Evolutionary conservation across 129 eudicot species (phyloP).

Genomic region (Pseudognaphalium luteoalbum): DNA sequence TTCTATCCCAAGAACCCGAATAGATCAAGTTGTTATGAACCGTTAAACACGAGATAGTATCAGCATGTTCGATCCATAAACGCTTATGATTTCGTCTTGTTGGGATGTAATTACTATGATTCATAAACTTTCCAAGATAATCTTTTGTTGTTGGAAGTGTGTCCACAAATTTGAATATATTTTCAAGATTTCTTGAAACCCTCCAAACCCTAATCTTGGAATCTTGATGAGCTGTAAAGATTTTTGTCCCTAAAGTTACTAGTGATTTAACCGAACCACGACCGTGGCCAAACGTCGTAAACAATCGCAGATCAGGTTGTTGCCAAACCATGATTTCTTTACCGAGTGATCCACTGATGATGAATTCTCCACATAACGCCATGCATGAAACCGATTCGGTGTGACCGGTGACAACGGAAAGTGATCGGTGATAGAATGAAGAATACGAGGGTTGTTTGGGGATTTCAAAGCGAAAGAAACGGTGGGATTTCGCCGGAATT

Average conservation of each 20-base stretch:
- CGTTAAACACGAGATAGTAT: constrained; percentile 73
- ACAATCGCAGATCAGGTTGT: constrained; percentile 70
- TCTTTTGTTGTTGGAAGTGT: constrained; percentile 80
- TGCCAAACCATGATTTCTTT: constrained; percentile 90
- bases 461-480: constrained; percentile 17
- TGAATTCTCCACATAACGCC: constrained; percentile 79
- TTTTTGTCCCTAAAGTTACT: constrained; percentile 51
- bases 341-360: constrained; percentile 77
- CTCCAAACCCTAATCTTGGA: constrained; percentile 83
- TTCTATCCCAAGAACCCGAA: constrained; percentile 94
- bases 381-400: constrained; percentile 75
- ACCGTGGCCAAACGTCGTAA: constrained; percentile 70
- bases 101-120: constrained; percentile 64
- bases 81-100: constrained; percentile 64
- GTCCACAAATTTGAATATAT: constrained; percentile 59
- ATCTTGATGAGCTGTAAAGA: constrained; percentile 91
- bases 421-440: constrained; percentile 38
- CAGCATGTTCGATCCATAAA: constrained; percentile 81
- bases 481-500: constrained; percentile 21
- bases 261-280: constrained; percentile 80
- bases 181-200: constrained; percentile 65
- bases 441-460: constrained; percentile 28
- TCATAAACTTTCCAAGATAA: constrained; percentile 70
- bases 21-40: constrained; percentile 58
- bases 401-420: constrained; percentile 67